These are phyloP conservation scores for Sphagnum contortum DNA, from an alignment of 225 moss, liverwort and hornwort genomes.

Conservation along the genomic window DNA sequence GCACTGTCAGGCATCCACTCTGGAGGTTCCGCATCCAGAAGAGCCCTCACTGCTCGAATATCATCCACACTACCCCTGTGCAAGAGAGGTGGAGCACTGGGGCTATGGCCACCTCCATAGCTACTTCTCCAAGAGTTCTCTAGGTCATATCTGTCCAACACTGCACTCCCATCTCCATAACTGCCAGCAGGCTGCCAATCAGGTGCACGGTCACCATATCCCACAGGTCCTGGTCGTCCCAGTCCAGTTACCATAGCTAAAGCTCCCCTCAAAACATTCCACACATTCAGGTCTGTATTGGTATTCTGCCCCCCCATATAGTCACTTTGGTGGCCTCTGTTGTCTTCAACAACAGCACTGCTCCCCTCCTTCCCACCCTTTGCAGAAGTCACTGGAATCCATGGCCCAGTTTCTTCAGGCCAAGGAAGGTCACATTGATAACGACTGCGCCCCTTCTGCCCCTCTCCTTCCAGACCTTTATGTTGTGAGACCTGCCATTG, in stretches of 20 bases:
- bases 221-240: conserved; percentile 43
- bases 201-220: conserved; percentile 20
- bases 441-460: conserved; percentile 32
- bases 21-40: conserved; percentile 86
- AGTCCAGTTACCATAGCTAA: conserved; percentile 70
- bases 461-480: conserved; percentile 35
- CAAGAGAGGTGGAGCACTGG: conserved; percentile 83
- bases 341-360: conserved; percentile 36
- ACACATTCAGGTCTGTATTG: conserved; percentile 57
- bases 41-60: conserved; percentile 60
- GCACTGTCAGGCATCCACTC: conserved; percentile 98
- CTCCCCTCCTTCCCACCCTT: conserved; percentile 62
- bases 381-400: conserved; percentile 76
- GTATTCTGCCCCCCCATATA: conserved; percentile 38
- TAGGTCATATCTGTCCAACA: conserved; percentile 36
- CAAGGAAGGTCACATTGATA: conserved; percentile 64
- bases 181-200: conserved; percentile 28
- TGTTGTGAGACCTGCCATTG: conserved; percentile 23
- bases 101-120: conserved; percentile 26
- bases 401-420: conserved; percentile 85
- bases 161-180: conserved; percentile 4
- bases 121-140: conserved; percentile 50
- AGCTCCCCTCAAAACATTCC: conserved; percentile 86
- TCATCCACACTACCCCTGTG: conserved; percentile 61
- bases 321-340: conserved; percentile 51